phyloP scores from a whole-genome alignment of 2,329 filamentous ascomycete species.

The Ophiostoma himal-ulmi region DNA sequence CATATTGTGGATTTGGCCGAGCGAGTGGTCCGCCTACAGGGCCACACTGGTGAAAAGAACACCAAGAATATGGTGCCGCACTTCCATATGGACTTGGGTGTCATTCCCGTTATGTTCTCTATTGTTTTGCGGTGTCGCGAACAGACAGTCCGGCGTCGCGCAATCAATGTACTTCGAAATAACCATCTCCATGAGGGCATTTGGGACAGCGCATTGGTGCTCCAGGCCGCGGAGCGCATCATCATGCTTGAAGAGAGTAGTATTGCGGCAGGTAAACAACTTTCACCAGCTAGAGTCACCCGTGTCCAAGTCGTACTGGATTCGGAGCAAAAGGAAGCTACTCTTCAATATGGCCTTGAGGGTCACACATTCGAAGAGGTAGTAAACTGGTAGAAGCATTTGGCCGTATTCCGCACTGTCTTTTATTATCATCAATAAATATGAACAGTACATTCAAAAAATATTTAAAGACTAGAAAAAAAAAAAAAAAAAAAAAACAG shows the following conservation, averaged over 20 bases:
- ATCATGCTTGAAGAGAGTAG: slow-evolving; percentile 12
- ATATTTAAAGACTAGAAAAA: not conserved
- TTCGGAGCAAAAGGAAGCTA: not conserved
- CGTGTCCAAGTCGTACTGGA: not conserved
- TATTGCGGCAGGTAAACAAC: not conserved
- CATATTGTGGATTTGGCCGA: not conserved
- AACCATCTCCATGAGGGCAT: slow-evolving; percentile 22
- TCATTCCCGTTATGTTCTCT: slow-evolving; percentile 22
- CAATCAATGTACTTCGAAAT: slow-evolving; percentile 14
- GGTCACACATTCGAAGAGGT: not conserved
- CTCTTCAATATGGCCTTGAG: not conserved
- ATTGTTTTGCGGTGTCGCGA: slow-evolving; percentile 19
- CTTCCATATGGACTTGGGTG: slow-evolving; percentile 25
- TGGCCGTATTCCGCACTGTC: no score
- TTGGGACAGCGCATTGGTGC: slow-evolving; percentile 19
- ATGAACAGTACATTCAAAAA: not conserved
- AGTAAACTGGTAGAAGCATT: not conserved
- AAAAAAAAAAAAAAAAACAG: not conserved
- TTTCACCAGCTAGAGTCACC: not conserved
- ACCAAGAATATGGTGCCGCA: not conserved
- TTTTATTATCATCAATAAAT: not conserved
- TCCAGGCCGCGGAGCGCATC: slow-evolving; percentile 14
- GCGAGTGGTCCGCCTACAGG: not conserved
- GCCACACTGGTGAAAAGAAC: not conserved
- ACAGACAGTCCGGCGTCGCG: slow-evolving; percentile 17